Evolutionary conservation across 164 flowering plant genomes (phyloP).

Genomic region (Paratinospora sagittata): DNA sequence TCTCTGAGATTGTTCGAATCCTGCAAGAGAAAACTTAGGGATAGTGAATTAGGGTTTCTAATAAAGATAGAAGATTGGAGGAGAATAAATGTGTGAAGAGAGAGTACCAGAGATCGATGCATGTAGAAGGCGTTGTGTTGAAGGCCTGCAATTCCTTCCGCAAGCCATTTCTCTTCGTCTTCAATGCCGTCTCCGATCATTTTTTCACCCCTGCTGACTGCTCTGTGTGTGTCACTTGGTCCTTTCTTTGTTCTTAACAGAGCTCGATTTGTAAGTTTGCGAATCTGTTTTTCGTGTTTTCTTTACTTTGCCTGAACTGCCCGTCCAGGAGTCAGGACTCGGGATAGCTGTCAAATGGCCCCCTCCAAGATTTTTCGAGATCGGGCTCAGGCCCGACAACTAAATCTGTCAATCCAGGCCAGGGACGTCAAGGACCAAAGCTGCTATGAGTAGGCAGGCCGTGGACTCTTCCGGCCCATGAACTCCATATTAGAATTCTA

Average conservation of each 20-base stretch:
- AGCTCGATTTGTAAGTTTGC: not conserved
- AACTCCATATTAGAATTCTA: too few relatives aligned
- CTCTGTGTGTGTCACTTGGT: not conserved
- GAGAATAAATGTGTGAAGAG: not conserved
- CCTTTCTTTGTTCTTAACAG: not conserved
- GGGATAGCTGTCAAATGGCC: too few relatives aligned
- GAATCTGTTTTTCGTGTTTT: not conserved
- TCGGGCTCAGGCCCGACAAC: too few relatives aligned
- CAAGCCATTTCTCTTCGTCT: slow-evolving; percentile 98
- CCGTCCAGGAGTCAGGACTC: not conserved
- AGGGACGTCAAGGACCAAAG: too few relatives aligned
- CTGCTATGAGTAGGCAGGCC: too few relatives aligned
- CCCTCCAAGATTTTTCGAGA: too few relatives aligned
- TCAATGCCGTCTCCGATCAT: slow-evolving; percentile 66
- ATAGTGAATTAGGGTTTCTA: slow-evolving; percentile 27
- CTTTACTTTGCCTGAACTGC: not conserved
- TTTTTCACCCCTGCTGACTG: slow-evolving; percentile 12
- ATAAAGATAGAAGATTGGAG: too few relatives aligned
- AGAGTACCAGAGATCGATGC: slow-evolving; percentile 86
- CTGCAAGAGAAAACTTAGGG: slow-evolving; percentile 28
- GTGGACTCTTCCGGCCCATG: too few relatives aligned
- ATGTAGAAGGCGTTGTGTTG: slow-evolving; percentile 93
- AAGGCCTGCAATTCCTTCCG: slow-evolving; percentile 92
- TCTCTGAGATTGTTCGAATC: slow-evolving; percentile 90
- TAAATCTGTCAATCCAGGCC: too few relatives aligned